Evolutionary conservation across 495 filamentous ascomycete species (phyloP), one percentile per base, ranked within the genome.

Genomic region (Penicillium desertorum): DNA sequence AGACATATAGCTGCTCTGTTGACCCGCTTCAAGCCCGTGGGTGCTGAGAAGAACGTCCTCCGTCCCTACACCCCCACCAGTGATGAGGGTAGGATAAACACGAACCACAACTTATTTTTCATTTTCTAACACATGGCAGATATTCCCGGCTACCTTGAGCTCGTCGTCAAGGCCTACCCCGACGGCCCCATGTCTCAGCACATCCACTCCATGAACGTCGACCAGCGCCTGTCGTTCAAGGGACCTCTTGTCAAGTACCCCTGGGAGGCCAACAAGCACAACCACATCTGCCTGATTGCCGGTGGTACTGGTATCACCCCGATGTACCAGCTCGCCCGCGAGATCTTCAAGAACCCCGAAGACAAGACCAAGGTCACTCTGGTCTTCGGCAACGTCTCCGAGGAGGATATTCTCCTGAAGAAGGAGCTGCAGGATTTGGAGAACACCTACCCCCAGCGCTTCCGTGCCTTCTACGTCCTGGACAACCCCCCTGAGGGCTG

Each of bases 291-390:
- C n/a, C 78, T 98, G 69, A 84, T 98, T 62, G 92, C 94, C 10
- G 94, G 95, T 65, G 94, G 94, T 61, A 98, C 94, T 5, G 94
- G 94, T 50, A 96, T 98, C 67, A 93, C 93, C 34, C 94, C 94
- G 41, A 87, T 88, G 86, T 96, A 87, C 79, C 94, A 98, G 82
- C 83, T 98, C 34, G 75, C 81, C 51, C 78, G 88, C 19, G 79
- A 86, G 47, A 96, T 98, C 78, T 94, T 96, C 85, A 89, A 86
- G 75, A 96, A 96, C 82, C 93, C 93, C 43, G 85, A 92, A 27
- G 93, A 96, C 79, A 88, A 89, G 83, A 96, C 93, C 65, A 96
- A 96, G 80, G 90, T 98, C 30, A 96, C 92, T 19, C 83, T 98
- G 14, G 84, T 98, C 16, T 96, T 92, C 70, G 92, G 90, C 62